Evolutionary conservation across 345 rosid genomes (phyloP), one percentile per base, ranked within the genome.

Genomic region (Dovyalis caffra): DNA sequence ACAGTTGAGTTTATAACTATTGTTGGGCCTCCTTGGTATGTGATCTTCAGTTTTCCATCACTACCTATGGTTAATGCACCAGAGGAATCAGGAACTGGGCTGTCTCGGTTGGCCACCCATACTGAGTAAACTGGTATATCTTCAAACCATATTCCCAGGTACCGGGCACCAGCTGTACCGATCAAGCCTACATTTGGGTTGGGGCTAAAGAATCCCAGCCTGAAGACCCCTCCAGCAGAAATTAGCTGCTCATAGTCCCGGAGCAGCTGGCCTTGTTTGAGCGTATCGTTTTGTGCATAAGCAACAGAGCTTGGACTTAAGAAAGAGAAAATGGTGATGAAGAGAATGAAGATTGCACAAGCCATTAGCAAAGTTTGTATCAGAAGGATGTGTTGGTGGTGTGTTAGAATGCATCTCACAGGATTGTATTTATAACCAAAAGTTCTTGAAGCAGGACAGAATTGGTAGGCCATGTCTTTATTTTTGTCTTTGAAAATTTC

Each of bases 191-290:
- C 18, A 3, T 16, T 49, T 8, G 81, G 78, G 51, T 60, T 79
- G 1, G 89, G 89, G 73, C 77, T 88, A 79, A 88, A 88, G 88
- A 88, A 90, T 38, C 92, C 92, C 18, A 88, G 79, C 83, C 72
- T 79, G 85, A 87, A 86, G 61, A 75, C 74, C 7, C 81, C 86
- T 32, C 68, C 72, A 1, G 83, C 71, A 5, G 95, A 87, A 66
- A 70, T 37, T 49, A 90, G 80, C 72, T 86, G 88, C 81, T 90
- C 92, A 90, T 88, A 85, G 38, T 88, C 89, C 33, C 79, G 84
- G 62, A 90, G 87, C 79, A 66, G 85, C 63, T 86, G 85, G 16
- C 90, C 91, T 21, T 83, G 88, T 74, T 70, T 81, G 64, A 88
- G 74, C 18, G 70, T 80, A 34, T 71, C 75, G 4, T 77, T 71